Conservation (phyloP, 2,329 filamentous ascomycete species). For the Didymella keratinophila region DNA sequence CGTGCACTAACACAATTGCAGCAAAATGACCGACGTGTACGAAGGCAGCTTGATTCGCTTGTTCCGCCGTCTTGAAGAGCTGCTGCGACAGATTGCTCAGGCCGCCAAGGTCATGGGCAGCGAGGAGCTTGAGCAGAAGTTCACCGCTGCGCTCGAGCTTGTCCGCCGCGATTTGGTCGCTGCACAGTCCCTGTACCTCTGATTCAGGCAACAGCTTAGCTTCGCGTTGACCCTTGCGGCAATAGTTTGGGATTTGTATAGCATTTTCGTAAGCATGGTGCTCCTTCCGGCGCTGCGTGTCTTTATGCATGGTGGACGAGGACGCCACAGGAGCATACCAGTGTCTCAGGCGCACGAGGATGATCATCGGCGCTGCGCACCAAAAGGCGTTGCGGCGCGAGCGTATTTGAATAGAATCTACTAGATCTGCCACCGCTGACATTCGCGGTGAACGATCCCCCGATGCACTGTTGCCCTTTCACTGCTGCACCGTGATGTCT, state of each 20-base stretch:
- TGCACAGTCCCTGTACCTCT: constrained; percentile 88
- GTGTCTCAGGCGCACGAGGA: constrained; percentile 30
- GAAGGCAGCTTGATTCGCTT: constrained; percentile 95
- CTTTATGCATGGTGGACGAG: constrained; percentile 24
- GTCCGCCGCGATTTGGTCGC: constrained; percentile 94
- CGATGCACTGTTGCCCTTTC: not conserved
- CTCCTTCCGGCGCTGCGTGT: constrained; percentile 24
- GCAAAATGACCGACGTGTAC: constrained; percentile 99
- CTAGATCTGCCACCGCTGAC: constrained; percentile 37
- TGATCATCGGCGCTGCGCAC: constrained; percentile 26
- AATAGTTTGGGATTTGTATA: constrained; percentile 18
- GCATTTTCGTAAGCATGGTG: constrained; percentile 28
- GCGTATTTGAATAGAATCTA: constrained; percentile 41
- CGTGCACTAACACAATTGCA: constrained; percentile 49
- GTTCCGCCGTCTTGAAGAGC: constrained; percentile 93
- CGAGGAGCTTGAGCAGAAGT: constrained; percentile 90
- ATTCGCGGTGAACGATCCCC: constrained; percentile 37
- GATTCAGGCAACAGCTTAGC: constrained; percentile 19
- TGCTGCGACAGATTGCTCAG: constrained; percentile 93
- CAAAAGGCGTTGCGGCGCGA: constrained; percentile 25
- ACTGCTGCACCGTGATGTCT: constrained; percentile 3
- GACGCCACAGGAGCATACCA: constrained; percentile 26
- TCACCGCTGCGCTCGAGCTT: constrained; percentile 84
- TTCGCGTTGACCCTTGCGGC: constrained; percentile 15
- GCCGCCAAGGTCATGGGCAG: constrained; percentile 98